These are phyloP conservation scores for Vanderwaltozyma yarrowii DNA, from an alignment of 805 yeast genomes.

Conservation along the genomic window DNA sequence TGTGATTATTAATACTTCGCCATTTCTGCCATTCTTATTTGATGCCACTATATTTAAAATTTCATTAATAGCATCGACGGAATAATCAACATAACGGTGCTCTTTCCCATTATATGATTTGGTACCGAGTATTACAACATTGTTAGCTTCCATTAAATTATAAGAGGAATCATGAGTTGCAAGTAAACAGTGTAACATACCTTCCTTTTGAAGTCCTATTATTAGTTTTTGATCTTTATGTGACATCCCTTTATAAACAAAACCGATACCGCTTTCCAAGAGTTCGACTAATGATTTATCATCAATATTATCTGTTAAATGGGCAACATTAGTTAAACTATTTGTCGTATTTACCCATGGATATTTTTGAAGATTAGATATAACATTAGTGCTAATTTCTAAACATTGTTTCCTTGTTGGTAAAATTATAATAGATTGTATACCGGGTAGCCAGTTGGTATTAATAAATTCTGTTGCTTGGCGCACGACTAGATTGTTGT, in stretches of 20 bases:
- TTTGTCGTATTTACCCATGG: too few species aligned
- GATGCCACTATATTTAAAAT: slow-evolving; percentile 44
- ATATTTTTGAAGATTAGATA: neutral
- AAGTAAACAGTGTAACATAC: slow-evolving; percentile 45
- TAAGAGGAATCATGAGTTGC: slow-evolving; percentile 49
- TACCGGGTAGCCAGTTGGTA: too few species aligned
- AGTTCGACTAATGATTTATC: slow-evolving; percentile 39
- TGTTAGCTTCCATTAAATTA: slow-evolving; percentile 40
- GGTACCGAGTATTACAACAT: slow-evolving; percentile 62
- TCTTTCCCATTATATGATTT: slow-evolving; percentile 63
- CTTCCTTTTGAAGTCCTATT: slow-evolving; percentile 40
- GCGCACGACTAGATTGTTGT: slow-evolving; percentile 38
- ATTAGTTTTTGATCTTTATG: slow-evolving; percentile 44
- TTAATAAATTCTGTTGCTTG: slow-evolving; percentile 31
- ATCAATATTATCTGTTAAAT: slow-evolving; percentile 33
- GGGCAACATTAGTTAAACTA: neutral
- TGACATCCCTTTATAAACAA: slow-evolving; percentile 48
- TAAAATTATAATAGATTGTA: slow-evolving; percentile 26
- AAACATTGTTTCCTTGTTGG: slow-evolving; percentile 46
- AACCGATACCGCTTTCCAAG: slow-evolving; percentile 53
- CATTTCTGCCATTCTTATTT: slow-evolving; percentile 23
- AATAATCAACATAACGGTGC: slow-evolving; percentile 58
- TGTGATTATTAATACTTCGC: slow-evolving; percentile 48
- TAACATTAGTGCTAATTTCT: slow-evolving; percentile 39
- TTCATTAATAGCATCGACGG: slow-evolving; percentile 52